Evolutionary conservation across 1,284 basidiomycete species (phyloP), one percentile per base, ranked within the genome.

Genomic region (Meira miltonrushii): DNA sequence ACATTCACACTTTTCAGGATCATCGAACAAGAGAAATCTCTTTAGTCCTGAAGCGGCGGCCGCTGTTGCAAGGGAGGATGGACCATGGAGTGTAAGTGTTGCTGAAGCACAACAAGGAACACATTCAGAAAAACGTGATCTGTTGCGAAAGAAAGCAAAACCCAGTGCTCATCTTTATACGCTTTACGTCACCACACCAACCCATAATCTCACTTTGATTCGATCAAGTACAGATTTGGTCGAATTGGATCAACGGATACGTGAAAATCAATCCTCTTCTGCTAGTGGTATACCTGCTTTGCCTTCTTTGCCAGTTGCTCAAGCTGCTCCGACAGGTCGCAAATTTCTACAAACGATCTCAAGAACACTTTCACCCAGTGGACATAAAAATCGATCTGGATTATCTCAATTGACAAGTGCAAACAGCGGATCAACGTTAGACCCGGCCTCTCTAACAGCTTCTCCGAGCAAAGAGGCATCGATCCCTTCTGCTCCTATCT

Each of bases 161-260:
- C 63, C 62, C 53, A 68, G 60, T 49, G 59, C 60, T 48, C 62
- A 80, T 62, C 80, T 75, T 44, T 74, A 78, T 60, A 66, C 71
- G 67, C 73, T 71, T 61, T 73, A 64, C 62, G 62, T 73, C 57
- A 43, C 80, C 88, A 89, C 89, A 13, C 87, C 89, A 33, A 92
- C 88, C 28, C 89, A 91, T 81, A 89, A 91, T 81, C 82, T 91
- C 59, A 92, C 89, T 43, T 85, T 92, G 60, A 88, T 87, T 15
- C 85, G 89, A 61, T 85, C 85, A 57, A 84, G 84, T 46, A 81
- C 82, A 68, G 89, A 92, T 75, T 83, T 91, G 51, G 81, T 86
- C 41, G 88, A 90, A 62, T 82, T 90, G 21, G 85, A 91, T 79
- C 81, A 82, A 57, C 90, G 88, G 81, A 84, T 91, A 61, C 60